phyloP scores from a whole-genome alignment of 148 eudicot genomes.

The Rheum nobile region DNA sequence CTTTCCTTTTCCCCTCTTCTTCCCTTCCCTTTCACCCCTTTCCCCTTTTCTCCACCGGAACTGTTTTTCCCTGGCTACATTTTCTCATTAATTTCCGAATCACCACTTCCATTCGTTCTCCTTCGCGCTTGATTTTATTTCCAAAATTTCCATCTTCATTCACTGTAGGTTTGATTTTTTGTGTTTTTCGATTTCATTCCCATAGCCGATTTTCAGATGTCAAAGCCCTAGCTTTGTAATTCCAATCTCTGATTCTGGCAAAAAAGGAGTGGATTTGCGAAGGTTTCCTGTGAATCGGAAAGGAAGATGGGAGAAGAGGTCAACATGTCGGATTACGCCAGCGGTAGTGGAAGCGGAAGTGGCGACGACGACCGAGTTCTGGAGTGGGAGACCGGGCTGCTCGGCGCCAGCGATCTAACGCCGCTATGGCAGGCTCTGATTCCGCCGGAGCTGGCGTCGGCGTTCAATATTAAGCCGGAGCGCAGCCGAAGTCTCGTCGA shows the following conservation, averaged over 20 bases:
- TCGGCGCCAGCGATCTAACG: constrained; percentile 31
- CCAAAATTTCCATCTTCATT: not conserved
- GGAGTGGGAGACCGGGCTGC: constrained; percentile 58
- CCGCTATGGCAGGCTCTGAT: constrained; percentile 45
- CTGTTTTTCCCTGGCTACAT: not conserved
- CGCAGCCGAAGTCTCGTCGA: constrained; percentile 31
- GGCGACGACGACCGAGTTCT: constrained; percentile 24
- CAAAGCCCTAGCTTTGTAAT: not conserved
- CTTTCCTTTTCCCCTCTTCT: not conserved
- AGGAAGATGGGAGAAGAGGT: constrained; percentile 24
- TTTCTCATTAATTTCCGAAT: not conserved
- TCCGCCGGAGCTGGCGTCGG: constrained; percentile 41
- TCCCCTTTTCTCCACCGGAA: not conserved
- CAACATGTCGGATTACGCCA: constrained; percentile 19
- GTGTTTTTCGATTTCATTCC: not conserved
- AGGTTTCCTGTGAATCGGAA: not conserved
- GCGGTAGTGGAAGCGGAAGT: constrained; percentile 9
- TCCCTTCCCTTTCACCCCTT: not conserved
- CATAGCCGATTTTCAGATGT: not conserved
- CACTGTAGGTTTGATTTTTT: not conserved
- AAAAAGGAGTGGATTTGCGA: not conserved
- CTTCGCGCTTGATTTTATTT: not conserved
- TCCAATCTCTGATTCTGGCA: not conserved
- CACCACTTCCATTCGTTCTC: not conserved
- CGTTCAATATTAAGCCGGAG: constrained; percentile 46